Evolutionary conservation across 2,329 filamentous ascomycete species (phyloP).

Genomic region (Trichoderma semiorbis): DNA sequence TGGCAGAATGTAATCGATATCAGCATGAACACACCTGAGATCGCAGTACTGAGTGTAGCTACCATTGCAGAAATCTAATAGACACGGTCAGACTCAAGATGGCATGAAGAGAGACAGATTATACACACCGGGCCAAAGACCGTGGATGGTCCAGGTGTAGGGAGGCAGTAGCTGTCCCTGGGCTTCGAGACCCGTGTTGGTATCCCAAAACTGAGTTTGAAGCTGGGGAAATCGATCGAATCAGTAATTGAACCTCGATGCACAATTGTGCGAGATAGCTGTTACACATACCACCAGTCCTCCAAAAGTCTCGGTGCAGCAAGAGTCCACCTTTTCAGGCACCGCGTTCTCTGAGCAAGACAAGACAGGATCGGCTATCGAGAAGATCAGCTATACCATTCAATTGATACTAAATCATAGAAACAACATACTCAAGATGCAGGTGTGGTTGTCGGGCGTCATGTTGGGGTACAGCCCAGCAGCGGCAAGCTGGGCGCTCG

Average conservation of each 20-base stretch:
- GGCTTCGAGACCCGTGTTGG: conserved; percentile 58
- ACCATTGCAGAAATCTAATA: conserved; percentile 44
- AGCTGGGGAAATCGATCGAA: conserved; percentile 32
- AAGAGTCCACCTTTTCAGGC: conserved; percentile 51
- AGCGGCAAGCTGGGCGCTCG: conserved; percentile 30
- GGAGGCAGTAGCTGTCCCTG: conserved; percentile 56
- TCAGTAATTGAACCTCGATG: not conserved
- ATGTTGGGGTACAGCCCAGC: conserved; percentile 43
- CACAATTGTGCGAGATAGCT: not conserved
- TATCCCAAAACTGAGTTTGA: conserved; percentile 62
- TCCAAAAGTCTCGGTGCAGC: conserved; percentile 63
- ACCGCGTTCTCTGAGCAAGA: conserved; percentile 49
- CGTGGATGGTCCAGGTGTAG: conserved; percentile 58
- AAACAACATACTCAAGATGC: conserved; percentile 41
- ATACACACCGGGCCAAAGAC: conserved; percentile 49
- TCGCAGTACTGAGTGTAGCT: conserved; percentile 67
- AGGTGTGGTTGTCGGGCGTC: conserved; percentile 54
- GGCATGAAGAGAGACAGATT: not conserved
- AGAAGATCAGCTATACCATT: not conserved
- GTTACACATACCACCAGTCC: conserved; percentile 47
- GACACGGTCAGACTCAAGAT: not conserved
- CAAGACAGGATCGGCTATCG: conserved; percentile 29
- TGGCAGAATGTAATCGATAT: not conserved
- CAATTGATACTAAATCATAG: not conserved
- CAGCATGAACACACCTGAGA: conserved; percentile 33